Base-by-base conservation (phyloP, 1,284 basidiomycete species). In the Papiliotrema fonsecae region DNA sequence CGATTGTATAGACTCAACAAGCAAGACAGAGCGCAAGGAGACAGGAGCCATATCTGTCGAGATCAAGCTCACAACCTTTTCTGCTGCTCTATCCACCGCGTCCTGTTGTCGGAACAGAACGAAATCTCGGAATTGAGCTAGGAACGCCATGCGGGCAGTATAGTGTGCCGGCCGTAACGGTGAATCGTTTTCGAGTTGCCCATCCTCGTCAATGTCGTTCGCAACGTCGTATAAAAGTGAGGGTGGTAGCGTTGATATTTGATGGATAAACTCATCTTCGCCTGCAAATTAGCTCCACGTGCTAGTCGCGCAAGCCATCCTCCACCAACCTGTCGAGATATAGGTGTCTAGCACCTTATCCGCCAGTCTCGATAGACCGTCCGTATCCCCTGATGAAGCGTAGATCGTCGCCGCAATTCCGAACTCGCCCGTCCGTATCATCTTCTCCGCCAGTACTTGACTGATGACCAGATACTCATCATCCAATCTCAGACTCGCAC, bases 61-160 rank as follows among this genome's bases (percentile, higher is more conserved):
- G 42, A 78, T 55, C 34, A 77, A 55, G 14, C 61, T 56, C 22
- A 76, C 67, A 39, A 78, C 50, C 35, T 70, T 59, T 19, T 58
- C 58, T 0, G 76, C 75, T 0, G 76, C 76, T 28, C 57, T 54
- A 19, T 60, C 53, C n/a, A 64, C 60, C 6, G 65, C 66, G 2
- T 69, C 75, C 31, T 64, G 57, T 0, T 57, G 54, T 27, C 72
- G 64, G 48, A 71, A 70, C 4, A 75, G 63, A 30, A 77, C 64
- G 54, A 77, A 77, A 54, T 77, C 75, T 34, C 75, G 59, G 56
- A 77, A 77, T 42, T 74, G 64, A 16, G 76, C 69, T 9, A 78
- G 60, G 69, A 77, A 78, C 14, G 67, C 57, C 26, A 78, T 61
- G 19, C 69, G 63, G 2, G 70, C 61, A 1, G 71, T 67, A 46